Base-by-base conservation (phyloP, 257 asterid genomes). In the Cinchona pubescens region DNA sequence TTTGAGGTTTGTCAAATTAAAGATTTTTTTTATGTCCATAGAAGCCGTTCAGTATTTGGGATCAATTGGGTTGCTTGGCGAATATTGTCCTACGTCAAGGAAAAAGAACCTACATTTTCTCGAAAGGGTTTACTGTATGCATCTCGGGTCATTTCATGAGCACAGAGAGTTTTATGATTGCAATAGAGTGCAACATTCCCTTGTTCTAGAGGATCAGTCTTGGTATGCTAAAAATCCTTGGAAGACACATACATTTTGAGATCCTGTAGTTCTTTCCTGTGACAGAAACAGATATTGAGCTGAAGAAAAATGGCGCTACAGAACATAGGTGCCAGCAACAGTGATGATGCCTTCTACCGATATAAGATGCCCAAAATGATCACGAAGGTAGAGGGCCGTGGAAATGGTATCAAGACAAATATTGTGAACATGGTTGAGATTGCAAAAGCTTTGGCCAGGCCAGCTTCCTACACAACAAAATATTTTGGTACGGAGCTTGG, bases 311-410 rank as follows among this genome's bases (percentile, higher is more conserved):
- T 85, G 88, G 86, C 80, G 34, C 72, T 85, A 46, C 85, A 81
- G 67, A 84, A 84, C 73, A 84, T 81, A 35, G 87, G 87, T 75
- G 87, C 85, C 34, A 35, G 82, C 74, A 84, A 84, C 85, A 79
- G 83, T 48, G 87, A 84, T 81, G 87, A 84, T 79, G 85, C 87
- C 85, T 84, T 84, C 78, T 84, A 81, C 78, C 69, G 87, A 78
- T 84, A 84, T n/a, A 84, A 84, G 83, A 84, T 84, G 87, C 87
- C 87, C 7, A 84, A 72, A 71, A 84, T 84, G 87, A 69, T 84
- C 23, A 84, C 85, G 9, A 84, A 84, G 75, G 79, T 78, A 45
- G 87, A 84, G 79, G 87, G 87, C 0, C 87, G 87, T 68, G 87
- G 87, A 35, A 84, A 84, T 72, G 87, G 87, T 62, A 84, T 84